phyloP scores from a whole-genome alignment of 2,329 filamentous ascomycete genomes.

The Aspergillus jensenii region DNA sequence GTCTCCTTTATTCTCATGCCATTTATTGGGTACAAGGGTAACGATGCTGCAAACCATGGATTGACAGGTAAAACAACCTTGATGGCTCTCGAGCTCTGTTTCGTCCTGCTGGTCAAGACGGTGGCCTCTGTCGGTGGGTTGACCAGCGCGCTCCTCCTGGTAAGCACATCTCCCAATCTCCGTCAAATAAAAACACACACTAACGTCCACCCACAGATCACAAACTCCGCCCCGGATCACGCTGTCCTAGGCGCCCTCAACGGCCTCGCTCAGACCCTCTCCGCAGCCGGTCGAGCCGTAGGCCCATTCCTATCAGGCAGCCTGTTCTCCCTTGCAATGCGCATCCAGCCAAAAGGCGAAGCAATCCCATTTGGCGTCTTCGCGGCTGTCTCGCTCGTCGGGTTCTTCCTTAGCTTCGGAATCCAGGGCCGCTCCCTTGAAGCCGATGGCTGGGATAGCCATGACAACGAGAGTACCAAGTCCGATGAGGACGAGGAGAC shows the following conservation, averaged over 20 bases:
- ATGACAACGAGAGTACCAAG: conserved; percentile 44
- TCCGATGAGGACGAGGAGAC: conserved; percentile 46
- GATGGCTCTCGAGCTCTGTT: conserved; percentile 78
- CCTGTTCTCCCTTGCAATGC: conserved; percentile 76
- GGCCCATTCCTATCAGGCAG: conserved; percentile 87
- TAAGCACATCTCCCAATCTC: conserved; percentile 44
- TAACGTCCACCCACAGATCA: conserved; percentile 61
- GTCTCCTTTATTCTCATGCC: conserved; percentile 85
- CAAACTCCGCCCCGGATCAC: conserved; percentile 85
- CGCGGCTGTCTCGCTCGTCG: conserved; percentile 75
- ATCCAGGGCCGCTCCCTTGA: conserved; percentile 66
- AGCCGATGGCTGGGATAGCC: conserved; percentile 55
- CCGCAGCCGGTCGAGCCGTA: conserved; percentile 81
- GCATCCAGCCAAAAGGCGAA: conserved; percentile 76
- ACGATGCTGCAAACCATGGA: conserved; percentile 51
- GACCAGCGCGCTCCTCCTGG: conserved; percentile 83
- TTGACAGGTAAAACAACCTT: conserved; percentile 64
- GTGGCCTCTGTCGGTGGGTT: conserved; percentile 85
- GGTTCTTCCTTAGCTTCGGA: conserved; percentile 76
- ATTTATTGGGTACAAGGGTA: conserved; percentile 76
- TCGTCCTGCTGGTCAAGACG: conserved; percentile 82
- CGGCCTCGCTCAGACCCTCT: conserved; percentile 89
- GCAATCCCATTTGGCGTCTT: conserved; percentile 84
- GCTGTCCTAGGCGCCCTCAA: conserved; percentile 86
- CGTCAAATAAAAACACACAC: neutral